Base-by-base conservation (phyloP, 2,329 filamentous ascomycete genomes). In the Thermochaetoides dissita region DNA sequence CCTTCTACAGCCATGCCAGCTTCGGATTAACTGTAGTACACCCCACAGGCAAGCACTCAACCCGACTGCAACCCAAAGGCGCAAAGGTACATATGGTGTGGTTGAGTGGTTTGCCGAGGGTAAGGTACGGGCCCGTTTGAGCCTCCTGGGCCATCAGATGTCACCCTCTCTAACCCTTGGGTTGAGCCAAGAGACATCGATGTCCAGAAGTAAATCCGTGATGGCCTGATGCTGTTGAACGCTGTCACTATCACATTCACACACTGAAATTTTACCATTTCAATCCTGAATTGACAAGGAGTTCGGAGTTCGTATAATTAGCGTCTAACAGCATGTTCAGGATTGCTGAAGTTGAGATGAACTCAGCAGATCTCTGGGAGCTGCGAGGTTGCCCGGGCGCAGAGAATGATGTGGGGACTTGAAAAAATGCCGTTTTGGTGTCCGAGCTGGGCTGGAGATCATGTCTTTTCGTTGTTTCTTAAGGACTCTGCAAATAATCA, bases 231-330 rank as follows among this genome's bases (percentile, higher is more conserved):
- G 24, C 11, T 28, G 11, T 3, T 7, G 6, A 7, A 3, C 41
- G 39, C 46, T 39, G 41, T 49, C 48, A 51, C 45, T 47, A 44
- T 24, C 17, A 33, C 41, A 11, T 12, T n/a, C 29, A 10, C 9
- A 8, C 30, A 36, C 17, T 48, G 46, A 46, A 46, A 38, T 40
- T 11, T 3, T 24, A 24, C 17, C 17, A 3, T 24, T 24, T 5
- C 17, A 24, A 24, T 5, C 17, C 17, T 24, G 17, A 24, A 24
- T 24, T 3, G 17, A 24, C 17, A 24, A 3, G 17, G 17, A 24
- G 17, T 24, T 24, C 17, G 17, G 17, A 24, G 3, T 24, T 24
- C 17, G 17, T 24, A 24, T 24, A 24, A 24, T 24, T 24, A 24
- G 17, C 17, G 17, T 24, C 17, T 24, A 5, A n/a, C n/a, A n/a